Evolutionary conservation across 495 filamentous ascomycete genomes (phyloP).

Genomic region (Lichenothelia convexa): DNA sequence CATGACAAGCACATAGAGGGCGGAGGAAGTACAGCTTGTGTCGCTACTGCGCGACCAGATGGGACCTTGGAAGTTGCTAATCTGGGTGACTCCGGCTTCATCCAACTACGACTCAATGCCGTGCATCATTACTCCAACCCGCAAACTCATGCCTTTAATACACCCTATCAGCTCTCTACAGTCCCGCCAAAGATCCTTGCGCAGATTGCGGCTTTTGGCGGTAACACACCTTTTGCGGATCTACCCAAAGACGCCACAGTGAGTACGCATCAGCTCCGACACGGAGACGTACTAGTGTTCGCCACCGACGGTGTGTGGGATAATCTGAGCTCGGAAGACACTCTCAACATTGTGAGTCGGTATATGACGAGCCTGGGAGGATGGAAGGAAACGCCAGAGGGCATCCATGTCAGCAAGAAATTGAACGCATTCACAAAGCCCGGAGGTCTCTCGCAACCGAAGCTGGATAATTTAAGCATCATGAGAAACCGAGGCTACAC

Average conservation of each 20-base stretch:
- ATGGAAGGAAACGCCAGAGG: slow-evolving; percentile 43
- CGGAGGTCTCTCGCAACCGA: slow-evolving; percentile 1
- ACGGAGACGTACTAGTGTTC: slow-evolving; percentile 81
- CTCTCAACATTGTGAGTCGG: slow-evolving; percentile 57
- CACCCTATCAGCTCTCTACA: slow-evolving; percentile 82
- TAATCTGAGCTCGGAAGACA: slow-evolving; percentile 80
- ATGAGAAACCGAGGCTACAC: no score
- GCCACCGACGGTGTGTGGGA: slow-evolving; percentile 95
- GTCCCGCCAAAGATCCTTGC: slow-evolving; percentile 61
- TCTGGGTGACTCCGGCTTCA: slow-evolving; percentile 92
- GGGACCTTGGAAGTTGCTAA: slow-evolving; percentile 59
- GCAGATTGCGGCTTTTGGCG: slow-evolving; percentile 63
- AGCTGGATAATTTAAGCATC: no score
- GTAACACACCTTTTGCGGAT: slow-evolving; percentile 52
- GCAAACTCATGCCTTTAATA: slow-evolving; percentile 96
- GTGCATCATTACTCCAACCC: slow-evolving; percentile 66
- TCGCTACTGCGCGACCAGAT: slow-evolving; percentile 50
- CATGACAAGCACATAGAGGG: slow-evolving; percentile 52
- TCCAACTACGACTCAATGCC: slow-evolving; percentile 64
- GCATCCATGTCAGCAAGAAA: slow-evolving; percentile 27
- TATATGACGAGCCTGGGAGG: slow-evolving; percentile 55
- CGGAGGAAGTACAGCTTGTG: slow-evolving; percentile 77
- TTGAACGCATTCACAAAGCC: slow-evolving; percentile 9
- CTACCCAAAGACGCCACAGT: slow-evolving; percentile 69
- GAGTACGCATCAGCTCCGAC: slow-evolving; percentile 51